These are phyloP conservation scores for Protomyces inundatus DNA, from an alignment of 1,139 yeast species.

Conservation along the genomic window DNA sequence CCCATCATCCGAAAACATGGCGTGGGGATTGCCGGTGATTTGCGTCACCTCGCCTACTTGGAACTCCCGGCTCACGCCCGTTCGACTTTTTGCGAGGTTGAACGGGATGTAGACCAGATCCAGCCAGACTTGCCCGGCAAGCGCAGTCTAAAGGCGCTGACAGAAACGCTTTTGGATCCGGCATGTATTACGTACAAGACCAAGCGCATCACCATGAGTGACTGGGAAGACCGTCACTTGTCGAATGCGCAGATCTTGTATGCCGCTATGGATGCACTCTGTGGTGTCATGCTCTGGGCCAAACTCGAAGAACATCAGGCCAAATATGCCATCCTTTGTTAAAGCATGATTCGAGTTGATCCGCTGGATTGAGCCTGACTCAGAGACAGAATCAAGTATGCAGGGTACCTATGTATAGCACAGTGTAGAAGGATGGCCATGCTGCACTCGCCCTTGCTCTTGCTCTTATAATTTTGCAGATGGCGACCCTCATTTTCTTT, in stretches of 20 bases:
- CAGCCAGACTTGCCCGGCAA: not conserved
- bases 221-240: conserved; percentile 7
- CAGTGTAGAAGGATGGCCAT: too few relatives aligned
- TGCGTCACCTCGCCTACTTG: not conserved
- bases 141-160: conserved; percentile 17
- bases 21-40: conserved; percentile 11
- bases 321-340: too few relatives aligned
- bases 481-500: too few relatives aligned
- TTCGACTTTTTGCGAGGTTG: conserved; percentile 2
- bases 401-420: too few relatives aligned
- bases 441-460: too few relatives aligned
- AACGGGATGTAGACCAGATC: not conserved
- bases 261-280: conserved; percentile 22
- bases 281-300: not conserved
- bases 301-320: not conserved
- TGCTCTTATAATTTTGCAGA: too few relatives aligned
- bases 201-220: conserved; percentile 13
- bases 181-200: conserved; percentile 7
- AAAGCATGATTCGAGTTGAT: too few relatives aligned
- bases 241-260: not conserved
- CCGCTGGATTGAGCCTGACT: too few relatives aligned
- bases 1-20: conserved; percentile 3
- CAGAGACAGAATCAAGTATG: too few relatives aligned
- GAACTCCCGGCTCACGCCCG: not conserved
- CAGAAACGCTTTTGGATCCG: conserved; percentile 4